Conservation (phyloP, 352 stramenopile species). For the Ophiocytium majus region DNA sequence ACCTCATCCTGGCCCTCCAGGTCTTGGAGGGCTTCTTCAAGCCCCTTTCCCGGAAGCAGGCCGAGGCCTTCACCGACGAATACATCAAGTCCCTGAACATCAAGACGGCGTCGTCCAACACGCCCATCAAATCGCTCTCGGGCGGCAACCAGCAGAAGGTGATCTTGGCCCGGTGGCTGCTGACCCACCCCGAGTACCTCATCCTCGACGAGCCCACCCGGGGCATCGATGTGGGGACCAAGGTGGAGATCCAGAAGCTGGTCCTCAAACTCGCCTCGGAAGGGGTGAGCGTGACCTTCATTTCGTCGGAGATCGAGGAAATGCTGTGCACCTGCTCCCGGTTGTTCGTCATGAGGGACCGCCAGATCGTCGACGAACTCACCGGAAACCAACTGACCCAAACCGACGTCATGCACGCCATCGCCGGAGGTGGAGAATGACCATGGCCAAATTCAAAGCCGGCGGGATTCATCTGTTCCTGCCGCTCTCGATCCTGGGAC, state of each 20-base stretch:
- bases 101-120: no score
- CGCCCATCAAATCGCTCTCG: neutral
- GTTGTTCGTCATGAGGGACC: neutral
- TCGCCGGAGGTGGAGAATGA: neutral
- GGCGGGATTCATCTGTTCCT: neutral
- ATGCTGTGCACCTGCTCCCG: neutral
- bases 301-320: neutral
- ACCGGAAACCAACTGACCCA: neutral
- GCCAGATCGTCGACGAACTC: neutral
- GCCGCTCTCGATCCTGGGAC: neutral
- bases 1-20: neutral
- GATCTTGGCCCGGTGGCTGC: neutral
- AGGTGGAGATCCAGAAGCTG: neutral
- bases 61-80: no score
- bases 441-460: no score
- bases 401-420: neutral
- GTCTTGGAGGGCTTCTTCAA: no score
- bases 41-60: no score
- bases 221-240: slow-evolving; percentile 8
- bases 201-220: slow-evolving; percentile 1
- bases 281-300: neutral
- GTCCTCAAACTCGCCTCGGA: neutral
- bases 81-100: no score
- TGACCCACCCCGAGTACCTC: neutral
- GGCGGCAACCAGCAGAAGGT: slow-evolving; percentile 14